phyloP scores from a whole-genome alignment of 208 protist species.

The Acanthamoeba triangularis region DNA sequence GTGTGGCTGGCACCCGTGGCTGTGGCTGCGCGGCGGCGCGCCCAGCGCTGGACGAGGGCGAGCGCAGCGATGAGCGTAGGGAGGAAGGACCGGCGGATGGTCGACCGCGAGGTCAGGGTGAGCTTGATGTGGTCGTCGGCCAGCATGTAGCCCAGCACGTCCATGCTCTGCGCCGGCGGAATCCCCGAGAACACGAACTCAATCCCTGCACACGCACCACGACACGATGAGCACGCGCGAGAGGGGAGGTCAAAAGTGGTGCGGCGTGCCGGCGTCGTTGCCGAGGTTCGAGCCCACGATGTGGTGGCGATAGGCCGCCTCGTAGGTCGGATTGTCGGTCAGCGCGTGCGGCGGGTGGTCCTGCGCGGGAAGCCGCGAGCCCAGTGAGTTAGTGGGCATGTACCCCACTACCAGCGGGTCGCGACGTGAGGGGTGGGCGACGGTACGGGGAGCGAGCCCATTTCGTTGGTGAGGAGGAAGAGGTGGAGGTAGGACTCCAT shows the following conservation, averaged over 20 bases:
- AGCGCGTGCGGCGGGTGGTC: not conserved
- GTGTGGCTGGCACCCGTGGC: not conserved
- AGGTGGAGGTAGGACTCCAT: slow-evolving; percentile 29
- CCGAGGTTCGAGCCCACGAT: slow-evolving; percentile 36
- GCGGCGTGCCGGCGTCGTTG: not conserved
- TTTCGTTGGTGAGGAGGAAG: slow-evolving; percentile 28
- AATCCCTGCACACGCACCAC: not conserved
- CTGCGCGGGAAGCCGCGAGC: not conserved
- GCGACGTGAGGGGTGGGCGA: too few species aligned
- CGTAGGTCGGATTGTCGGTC: not conserved
- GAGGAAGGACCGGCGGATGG: not conserved
- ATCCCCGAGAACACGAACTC: slow-evolving; percentile 46
- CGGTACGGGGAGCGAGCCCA: not conserved
- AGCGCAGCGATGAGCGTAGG: not conserved
- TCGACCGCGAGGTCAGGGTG: not conserved
- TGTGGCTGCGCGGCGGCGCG: not conserved
- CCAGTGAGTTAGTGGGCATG: too few species aligned
- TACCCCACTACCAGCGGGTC: too few species aligned
- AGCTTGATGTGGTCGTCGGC: slow-evolving; percentile 24
- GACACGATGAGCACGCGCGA: not conserved
- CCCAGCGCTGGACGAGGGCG: not conserved
- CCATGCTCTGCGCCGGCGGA: not conserved
- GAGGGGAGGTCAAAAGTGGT: not conserved
- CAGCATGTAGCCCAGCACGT: slow-evolving; percentile 56
- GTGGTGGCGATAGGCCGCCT: not conserved